Base-by-base conservation (phyloP, 1,284 basidiomycete genomes). In the Gymnopus androsaceus region DNA sequence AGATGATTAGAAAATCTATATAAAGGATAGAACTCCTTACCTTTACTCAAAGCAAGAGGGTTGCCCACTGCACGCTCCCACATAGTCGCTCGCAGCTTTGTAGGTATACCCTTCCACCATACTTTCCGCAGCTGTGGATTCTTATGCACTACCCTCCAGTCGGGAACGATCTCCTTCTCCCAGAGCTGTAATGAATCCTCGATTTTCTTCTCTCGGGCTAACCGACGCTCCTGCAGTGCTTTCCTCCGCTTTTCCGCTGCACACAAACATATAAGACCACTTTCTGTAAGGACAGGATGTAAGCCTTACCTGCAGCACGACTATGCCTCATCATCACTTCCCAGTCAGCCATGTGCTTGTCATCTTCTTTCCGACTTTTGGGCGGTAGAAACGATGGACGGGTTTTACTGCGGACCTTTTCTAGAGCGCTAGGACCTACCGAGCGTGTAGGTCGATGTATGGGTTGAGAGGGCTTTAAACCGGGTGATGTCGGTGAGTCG, bases 31-130 rank as follows among this genome's bases (percentile, higher is more conserved):
- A 63, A 74, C 57, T 72, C 30, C 40, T 50, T 40, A 90, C 92
- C 91, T 85, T 90, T 94, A 66, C 86, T 90, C 57, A 99, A 72
- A 23, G 94, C 90, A 48, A 98, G 75, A 15, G 86, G 79, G 67
- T 99, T 99, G 7, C 96, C 96, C 19, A 94, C 87, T 4, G 90
- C 93, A 55, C 84, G 78, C 63, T 89, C 84, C 96, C 96, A 99
- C 71, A 98, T 84, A 4, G 82, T 75, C 1, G 92, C 91, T 40
- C 96, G 81, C 53, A 96, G 74, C 68, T 92, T 90, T 0, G 88
- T 84, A 0, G 96, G 96, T 51, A 95, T 88, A 6, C 96, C 96
- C 44, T 84, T 81, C 88, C 95, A 96, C 96, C 96, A 99, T 15
- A 98, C 66, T 64, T 80, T 82, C 40, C 90, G 81, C 51, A 96